Base-by-base conservation (phyloP, 495 filamentous ascomycete species). In the Xylaria telfairii region DNA sequence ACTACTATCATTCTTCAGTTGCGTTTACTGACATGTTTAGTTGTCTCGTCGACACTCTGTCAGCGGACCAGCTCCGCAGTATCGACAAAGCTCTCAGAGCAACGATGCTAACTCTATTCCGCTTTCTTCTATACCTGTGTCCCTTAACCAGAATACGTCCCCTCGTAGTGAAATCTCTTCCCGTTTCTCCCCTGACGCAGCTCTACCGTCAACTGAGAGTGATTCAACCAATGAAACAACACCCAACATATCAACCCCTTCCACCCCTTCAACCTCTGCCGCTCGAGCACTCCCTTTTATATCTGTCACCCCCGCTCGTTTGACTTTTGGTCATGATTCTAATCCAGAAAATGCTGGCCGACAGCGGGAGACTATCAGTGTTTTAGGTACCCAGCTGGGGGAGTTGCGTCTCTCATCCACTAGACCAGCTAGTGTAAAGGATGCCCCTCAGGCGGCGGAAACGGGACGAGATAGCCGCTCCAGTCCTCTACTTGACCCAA, bases 391-490 rank as follows among this genome's bases (percentile, higher is more conserved):
- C 26, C 54, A 62, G 7, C 56, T 69, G 7, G 1, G 41, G 15
- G 56, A 19, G 17, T 24, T 69, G 21, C 67, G 41, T 19, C 15
- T 69, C 41, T 39, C 56, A 19, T 19, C 54, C 3, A 3, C 66
- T 12, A 51, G 21, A 8, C 4, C 56, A 30, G 8, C 10, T 19
- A 44, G 41, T 15, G 8, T 69, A 26, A 15, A 54, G 15, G 28
- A 49, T 39, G 54, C 56, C 4, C 28, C 62, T 15, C 54, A 37
- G 12, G 41, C 12, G 1, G 54, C 62, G 0, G 56, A 0, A 9
- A 13, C 54, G 28, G 67, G 59, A 19, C 13, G 21, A 6, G 68
- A 70, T 26, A 56, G 44, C 21, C 34, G 32, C 37, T 26, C 60
- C 5, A 47, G 34, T 59, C 28, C 59, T 8, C 60, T 51, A 0